Evolutionary conservation across 1,139 yeast genomes (phyloP), one percentile per base, ranked within the genome.

Genomic region (Candida glucosophila): DNA sequence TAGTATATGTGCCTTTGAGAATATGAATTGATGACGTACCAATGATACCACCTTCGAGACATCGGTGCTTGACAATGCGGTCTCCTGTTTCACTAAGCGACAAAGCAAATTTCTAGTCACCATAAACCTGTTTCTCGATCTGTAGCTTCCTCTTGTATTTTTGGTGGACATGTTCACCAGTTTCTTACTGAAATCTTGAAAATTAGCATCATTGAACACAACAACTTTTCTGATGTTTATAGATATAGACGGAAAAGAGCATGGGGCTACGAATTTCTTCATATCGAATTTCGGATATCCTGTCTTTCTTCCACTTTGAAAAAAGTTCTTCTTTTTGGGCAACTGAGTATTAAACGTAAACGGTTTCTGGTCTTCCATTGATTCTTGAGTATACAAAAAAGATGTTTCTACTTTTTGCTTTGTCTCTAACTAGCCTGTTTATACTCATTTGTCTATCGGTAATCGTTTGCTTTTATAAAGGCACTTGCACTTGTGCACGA

Each of bases 51-150:
- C 29, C 23, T 40, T 43, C 5, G 49, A 44, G 9, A 41, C 28
- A 2, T 29, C 30, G 10, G 29, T 33, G 15, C 32, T 34, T 23
- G 34, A 28, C 22, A 22, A 27, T 8, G 28, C 24, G 16, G 29
- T 22, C 14, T 22, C 30, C 14, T 28, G 25, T 25, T 32, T 36
- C 10, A 34, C 25, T 20, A 37, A 22, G 13, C 31, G 35, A 12
- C 43, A 32, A 14, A 47, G 22, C 12, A 37, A 22, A 27, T 37
- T 35, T 29, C 52, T 29, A 8, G 49, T 51, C 13, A 43, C 39
- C 4, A 46, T 41, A 22, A 40, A 46, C 22, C 36, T 36, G 24
- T 46, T 48, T 26, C 52, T 34, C 4, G 49, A 34, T n/a, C 50
- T 29, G 27, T 30, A 38, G 17, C 24, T 28, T 23, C 38, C 22